These are phyloP conservation scores for Stentor coeruleus DNA, from an alignment of 73 alveolate genomes.

Conservation along the genomic window DNA sequence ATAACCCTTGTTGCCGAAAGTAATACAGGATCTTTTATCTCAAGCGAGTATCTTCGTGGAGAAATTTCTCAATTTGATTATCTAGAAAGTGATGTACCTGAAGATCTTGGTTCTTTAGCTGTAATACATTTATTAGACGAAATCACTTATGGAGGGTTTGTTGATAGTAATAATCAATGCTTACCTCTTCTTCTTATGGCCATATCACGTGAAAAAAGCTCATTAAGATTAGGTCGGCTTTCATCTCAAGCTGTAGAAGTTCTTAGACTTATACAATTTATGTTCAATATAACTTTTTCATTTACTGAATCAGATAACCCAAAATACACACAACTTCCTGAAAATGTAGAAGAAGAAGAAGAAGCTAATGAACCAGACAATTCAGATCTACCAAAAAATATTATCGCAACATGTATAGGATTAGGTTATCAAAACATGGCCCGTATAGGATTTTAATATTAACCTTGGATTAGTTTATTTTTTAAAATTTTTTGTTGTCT, in stretches of 20 bases:
- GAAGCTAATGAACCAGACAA: conserved; percentile 44
- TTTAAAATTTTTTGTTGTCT: too few species aligned
- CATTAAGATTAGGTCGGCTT: conserved; percentile 69
- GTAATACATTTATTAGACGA: conserved; percentile 74
- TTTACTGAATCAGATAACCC: conserved; percentile 73
- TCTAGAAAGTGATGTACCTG: conserved; percentile 57
- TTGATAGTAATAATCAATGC: conserved; percentile 62
- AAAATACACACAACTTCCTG: too few species aligned
- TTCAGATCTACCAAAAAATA: conserved; percentile 45
- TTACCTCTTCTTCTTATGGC: conserved; percentile 74
- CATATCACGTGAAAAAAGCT: conserved; percentile 50
- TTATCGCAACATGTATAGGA: conserved; percentile 81
- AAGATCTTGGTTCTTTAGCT: conserved; percentile 70
- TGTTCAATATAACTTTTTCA: conserved; percentile 58
- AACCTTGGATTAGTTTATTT: too few species aligned
- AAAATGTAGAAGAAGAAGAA: conserved; percentile 51
- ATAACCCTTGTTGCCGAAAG: conserved; percentile 83
- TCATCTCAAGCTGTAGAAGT: conserved; percentile 60
- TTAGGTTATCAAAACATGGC: conserved; percentile 83
- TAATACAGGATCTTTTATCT: conserved; percentile 66
- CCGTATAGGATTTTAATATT: conserved; percentile 38
- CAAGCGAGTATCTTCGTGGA: conserved; percentile 67
- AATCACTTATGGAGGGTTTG: conserved; percentile 65
- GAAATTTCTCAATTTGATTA: conserved; percentile 41
- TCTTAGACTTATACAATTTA: conserved; percentile 57